Evolutionary conservation across 2,329 filamentous ascomycete genomes (phyloP), one percentile per base, ranked within the genome.

Genomic region (Paracoccidioides lutzii): DNA sequence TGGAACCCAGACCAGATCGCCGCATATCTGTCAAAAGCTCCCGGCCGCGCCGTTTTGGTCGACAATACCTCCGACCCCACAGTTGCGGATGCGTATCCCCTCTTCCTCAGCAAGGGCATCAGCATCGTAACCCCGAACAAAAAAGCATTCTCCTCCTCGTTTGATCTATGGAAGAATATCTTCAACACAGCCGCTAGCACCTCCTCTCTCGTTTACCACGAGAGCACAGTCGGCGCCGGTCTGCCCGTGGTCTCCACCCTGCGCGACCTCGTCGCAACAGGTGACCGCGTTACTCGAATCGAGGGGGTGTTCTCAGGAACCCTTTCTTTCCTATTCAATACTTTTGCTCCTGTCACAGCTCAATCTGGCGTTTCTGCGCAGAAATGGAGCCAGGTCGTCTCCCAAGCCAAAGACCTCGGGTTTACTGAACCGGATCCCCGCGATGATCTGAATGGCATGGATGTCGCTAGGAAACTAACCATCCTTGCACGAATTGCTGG

Each of bases 301-400:
- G 91, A 97, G 74, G 93, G 93, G 62, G 90, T 98, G 53, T 97
- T 98, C 75, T 95, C 88, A 59, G 93, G 93, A 60, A 98, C 93
- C 55, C 91, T 98, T 83, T 94, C 88, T 42, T 98, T 96, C 78
- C 79, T 98, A 43, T 97, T 98, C 82, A 97, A 97, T 78, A 90
- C 83, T 28, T 98, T 97, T 71, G 89, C 90, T 51, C 93, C 93
- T 0, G 83, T 84, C 2, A 81, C 82, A 52, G 86, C 85, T 4
- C 75, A 78, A 28, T 87, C 87, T 10, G 53, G 59, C 9, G 52
- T 60, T 41, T 50, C 58, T 14, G 57, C 59, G 38, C 88, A 88
- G 53, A 83, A 85, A 66, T 98, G 94, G 85, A 93, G 88, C 45
- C 86, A 86, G 51, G 90, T 95, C 68, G 93, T 98, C 38, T 84